Evolutionary conservation across 1,284 basidiomycete species (phyloP), one percentile per base, ranked within the genome.

Genomic region (Neolentinus lepideus): DNA sequence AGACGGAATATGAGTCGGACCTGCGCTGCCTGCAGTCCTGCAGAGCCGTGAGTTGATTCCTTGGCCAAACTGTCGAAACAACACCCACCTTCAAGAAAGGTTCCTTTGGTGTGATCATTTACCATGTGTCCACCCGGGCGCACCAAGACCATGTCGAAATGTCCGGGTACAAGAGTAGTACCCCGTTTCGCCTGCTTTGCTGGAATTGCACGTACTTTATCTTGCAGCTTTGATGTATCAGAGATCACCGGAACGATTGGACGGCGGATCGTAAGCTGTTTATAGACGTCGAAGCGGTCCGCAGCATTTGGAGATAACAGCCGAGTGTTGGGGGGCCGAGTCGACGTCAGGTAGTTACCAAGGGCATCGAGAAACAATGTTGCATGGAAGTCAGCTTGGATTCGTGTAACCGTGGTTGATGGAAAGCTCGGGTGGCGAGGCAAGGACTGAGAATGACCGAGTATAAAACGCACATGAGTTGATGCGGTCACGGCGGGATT

Each of bases 1-100:
- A 50, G 47, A 8, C 9, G 21, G 45, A 64, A 62, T 4, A 61
- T 58, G 4, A 55, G 57, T 11, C 56, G 55, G 1, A 65, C 60
- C 21, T 57, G 62, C 11, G 58, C 61, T 4, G 61, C 60, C 12
- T 9, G 6, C 22, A 10, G 8, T 9, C 33, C 9, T 16, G 33
- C 33, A 9, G 33, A 35, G 16, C 33, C 9, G 33, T 35, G 33
- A n/a, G n/a, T n/a, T 35, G 9, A 35, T 35, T 16, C 33, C 9
- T 35, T 35, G 16, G 9, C 33, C 33, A 16, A 16, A 35, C 33
- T 35, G 33, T 35, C 33, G 16, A 35, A 9, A 35, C n/a, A n/a
- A n/a, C n/a, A n/a, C n/a, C n/a, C 16, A 35, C 33, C 33, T 35
- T 35, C 33, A 9, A 35, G 33, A 16, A 35, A 35, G 33, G 33